Conservation (phyloP, 495 filamentous ascomycete genomes). For the Pseudoneurospora amorphoporcata region DNA sequence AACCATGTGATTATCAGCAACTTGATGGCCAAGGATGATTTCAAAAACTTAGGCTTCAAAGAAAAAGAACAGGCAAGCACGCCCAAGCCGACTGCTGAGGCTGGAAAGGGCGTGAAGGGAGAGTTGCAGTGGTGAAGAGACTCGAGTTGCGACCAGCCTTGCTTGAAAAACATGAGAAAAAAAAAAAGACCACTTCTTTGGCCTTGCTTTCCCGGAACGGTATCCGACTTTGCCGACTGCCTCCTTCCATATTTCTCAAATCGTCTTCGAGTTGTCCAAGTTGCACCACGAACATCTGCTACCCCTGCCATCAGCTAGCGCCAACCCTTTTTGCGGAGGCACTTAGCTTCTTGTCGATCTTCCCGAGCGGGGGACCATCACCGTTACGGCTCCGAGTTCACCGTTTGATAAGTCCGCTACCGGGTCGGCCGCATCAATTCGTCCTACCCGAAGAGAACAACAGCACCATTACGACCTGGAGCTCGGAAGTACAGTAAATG, state of each 20-base stretch:
- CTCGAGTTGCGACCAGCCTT: background rate
- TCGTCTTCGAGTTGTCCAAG: background rate
- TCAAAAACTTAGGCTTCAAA: conserved; percentile 79
- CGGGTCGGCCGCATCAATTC: background rate
- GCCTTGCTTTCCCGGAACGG: background rate
- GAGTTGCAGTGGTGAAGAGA: conserved; percentile 33
- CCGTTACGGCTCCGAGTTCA: background rate
- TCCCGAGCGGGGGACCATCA: background rate
- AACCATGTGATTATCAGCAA: conserved; percentile 48
- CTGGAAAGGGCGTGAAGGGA: conserved; percentile 30
- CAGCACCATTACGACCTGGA: background rate
- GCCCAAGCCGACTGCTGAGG: conserved; percentile 1
- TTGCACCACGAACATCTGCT: background rate
- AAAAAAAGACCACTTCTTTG: background rate
- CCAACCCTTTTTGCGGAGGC: background rate
- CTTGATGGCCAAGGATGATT: conserved; percentile 88
- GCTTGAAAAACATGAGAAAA: background rate
- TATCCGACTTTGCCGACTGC: background rate
- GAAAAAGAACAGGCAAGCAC: conserved; percentile 9
- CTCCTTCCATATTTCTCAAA: background rate
- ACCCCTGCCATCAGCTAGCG: background rate
- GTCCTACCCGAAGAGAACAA: background rate
- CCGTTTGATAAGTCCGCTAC: background rate
- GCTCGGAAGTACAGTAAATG: background rate
- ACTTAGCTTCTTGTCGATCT: background rate